These are phyloP conservation scores for Sonneratia caseolaris DNA, from an alignment of 345 rosid species.

Conservation along the genomic window DNA sequence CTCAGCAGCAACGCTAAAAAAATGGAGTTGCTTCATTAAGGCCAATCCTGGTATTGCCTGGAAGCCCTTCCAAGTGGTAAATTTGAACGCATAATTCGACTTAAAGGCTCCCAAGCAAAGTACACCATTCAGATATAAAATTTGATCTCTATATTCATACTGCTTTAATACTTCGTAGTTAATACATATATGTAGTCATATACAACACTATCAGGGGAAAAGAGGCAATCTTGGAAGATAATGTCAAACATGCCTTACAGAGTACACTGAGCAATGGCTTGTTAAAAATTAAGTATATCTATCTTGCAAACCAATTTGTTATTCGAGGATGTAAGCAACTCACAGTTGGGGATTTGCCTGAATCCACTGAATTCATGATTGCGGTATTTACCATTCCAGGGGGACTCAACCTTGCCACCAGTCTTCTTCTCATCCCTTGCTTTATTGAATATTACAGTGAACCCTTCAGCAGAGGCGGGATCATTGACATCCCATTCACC, in stretches of 20 bases:
- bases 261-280: not conserved
- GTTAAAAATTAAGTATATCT: not conserved
- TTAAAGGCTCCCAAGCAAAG: too few species aligned
- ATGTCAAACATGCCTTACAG: not conserved
- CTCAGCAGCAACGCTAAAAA: not conserved
- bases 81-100: not conserved
- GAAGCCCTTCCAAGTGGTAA: not conserved
- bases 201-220: not conserved
- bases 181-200: not conserved
- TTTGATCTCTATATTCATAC: too few species aligned
- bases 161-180: too few species aligned
- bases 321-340: slow-evolving; percentile 22
- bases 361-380: slow-evolving; percentile 45
- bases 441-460: slow-evolving; percentile 84
- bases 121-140: too few species aligned
- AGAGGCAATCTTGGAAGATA: not conserved
- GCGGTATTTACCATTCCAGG: slow-evolving; percentile 52
- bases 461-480: slow-evolving; percentile 91
- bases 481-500: slow-evolving; percentile 98
- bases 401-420: slow-evolving; percentile 60
- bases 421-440: slow-evolving; percentile 95
- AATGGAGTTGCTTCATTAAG: not conserved
- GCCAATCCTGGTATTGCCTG: not conserved
- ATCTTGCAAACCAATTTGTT: not conserved
- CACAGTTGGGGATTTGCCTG: slow-evolving; percentile 67